Percentiles rank a stretch among this genome's conserved stretches.
phyloP scores from a whole-genome alignment of 75 land plant genomes.

The Ceratopteris richardii region DNA sequence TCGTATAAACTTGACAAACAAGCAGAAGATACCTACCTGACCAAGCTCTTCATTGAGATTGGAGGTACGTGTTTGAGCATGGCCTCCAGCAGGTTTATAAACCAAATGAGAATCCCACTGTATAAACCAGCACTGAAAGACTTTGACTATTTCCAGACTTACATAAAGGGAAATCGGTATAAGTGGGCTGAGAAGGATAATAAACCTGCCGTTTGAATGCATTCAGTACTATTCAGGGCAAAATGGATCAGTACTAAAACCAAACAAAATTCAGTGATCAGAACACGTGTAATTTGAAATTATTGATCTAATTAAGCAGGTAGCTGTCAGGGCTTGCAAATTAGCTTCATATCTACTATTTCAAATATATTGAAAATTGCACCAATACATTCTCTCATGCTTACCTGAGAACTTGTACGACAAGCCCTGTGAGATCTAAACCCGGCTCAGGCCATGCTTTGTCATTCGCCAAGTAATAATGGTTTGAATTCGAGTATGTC shows the following conservation, averaged over 20 bases:
- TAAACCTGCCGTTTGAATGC: constrained; percentile 16
- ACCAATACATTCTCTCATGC: too few relatives aligned
- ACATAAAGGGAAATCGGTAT: constrained; percentile 36
- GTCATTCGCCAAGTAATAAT: constrained; percentile 10
- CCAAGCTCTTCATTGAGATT: constrained; percentile 37
- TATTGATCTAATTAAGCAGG: too few relatives aligned
- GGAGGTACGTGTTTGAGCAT: constrained; percentile 19
- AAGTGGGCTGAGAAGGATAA: constrained; percentile 25
- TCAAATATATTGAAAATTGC: too few relatives aligned
- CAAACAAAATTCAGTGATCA: too few relatives aligned
- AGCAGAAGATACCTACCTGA: constrained; percentile 13
- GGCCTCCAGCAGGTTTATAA: constrained; percentile 8
- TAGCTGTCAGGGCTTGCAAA: too few relatives aligned
- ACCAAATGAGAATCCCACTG: constrained; percentile 22
- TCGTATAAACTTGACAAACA: too few relatives aligned
- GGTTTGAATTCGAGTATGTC: constrained; percentile 4
- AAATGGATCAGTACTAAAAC: not conserved
- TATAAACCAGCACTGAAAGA: constrained; percentile 26
- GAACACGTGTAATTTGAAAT: too few relatives aligned
- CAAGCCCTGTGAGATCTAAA: constrained; percentile 12
- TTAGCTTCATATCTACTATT: too few relatives aligned
- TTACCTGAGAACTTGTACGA: constrained; percentile 22
- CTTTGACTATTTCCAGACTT: constrained; percentile 33
- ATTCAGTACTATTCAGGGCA: not conserved
- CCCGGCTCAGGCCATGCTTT: constrained; percentile 21